phyloP scores from a whole-genome alignment of 768 basidiomycete species.

The Tephrocybe sp. region DNA sequence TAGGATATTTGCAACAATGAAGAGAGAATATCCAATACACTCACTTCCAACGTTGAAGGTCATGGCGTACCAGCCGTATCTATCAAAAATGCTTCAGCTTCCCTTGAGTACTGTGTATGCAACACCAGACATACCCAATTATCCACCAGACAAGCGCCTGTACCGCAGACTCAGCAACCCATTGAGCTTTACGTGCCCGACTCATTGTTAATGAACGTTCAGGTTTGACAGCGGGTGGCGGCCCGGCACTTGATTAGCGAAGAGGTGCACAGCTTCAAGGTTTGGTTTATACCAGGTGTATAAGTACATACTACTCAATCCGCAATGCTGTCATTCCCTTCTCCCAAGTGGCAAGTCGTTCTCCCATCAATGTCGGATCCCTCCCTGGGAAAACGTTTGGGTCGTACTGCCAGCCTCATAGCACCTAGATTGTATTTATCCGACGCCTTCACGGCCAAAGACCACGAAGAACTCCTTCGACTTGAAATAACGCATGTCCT shows the following conservation, averaged over 20 bases:
- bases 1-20: too few relatives aligned
- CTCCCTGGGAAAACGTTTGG: conserved; percentile 7
- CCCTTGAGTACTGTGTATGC: neutral
- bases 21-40: conserved; percentile 4
- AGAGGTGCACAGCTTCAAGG: too few relatives aligned
- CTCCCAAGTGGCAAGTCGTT: conserved; percentile 26
- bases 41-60: conserved; percentile 32
- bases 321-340: conserved; percentile 34
- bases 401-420: conserved; percentile 36
- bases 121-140: conserved; percentile 24
- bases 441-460: conserved; percentile 55
- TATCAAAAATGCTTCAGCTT: conserved; percentile 8
- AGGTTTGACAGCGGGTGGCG: too few relatives aligned
- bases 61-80: conserved; percentile 34
- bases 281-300: too few relatives aligned
- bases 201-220: conserved; percentile 2
- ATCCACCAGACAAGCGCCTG: conserved; percentile 24
- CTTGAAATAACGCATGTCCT: conserved; percentile 77
- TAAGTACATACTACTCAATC: too few relatives aligned
- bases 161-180: conserved; percentile 16
- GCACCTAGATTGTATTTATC: conserved; percentile 60
- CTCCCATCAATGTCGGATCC: conserved; percentile 14
- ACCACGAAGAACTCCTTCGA: conserved; percentile 43
- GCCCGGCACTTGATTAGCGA: too few relatives aligned
- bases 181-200: conserved; percentile 7